These are phyloP conservation scores for Waltergamsia citrina DNA, from an alignment of 2,329 filamentous ascomycete genomes.

Conservation along the genomic window DNA sequence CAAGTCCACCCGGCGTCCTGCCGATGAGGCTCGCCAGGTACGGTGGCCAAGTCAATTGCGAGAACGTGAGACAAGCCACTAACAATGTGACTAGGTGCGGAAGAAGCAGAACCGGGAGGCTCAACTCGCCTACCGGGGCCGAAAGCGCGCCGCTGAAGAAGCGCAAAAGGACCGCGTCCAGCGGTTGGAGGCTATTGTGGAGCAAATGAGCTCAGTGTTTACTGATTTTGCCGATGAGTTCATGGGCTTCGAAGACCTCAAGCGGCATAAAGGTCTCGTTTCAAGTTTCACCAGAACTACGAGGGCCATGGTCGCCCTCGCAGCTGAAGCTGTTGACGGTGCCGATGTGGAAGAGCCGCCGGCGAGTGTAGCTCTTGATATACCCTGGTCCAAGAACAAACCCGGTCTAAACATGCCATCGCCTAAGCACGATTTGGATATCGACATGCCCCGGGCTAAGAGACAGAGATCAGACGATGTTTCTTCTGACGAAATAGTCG, in stretches of 20 bases:
- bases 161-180: slow-evolving; percentile 14
- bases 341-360: neutral
- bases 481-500: too few relatives aligned
- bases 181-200: slow-evolving; percentile 15
- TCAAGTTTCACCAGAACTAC: slow-evolving; percentile 10
- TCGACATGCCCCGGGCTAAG: too few relatives aligned
- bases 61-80: too few relatives aligned
- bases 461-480: too few relatives aligned
- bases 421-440: too few relatives aligned
- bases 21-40: too few relatives aligned
- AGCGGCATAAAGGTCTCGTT: slow-evolving; percentile 9
- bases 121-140: slow-evolving; percentile 16
- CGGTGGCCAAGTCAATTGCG: too few relatives aligned
- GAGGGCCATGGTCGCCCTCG: slow-evolving; percentile 12
- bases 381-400: too few relatives aligned
- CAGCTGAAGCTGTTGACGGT: slow-evolving; percentile 12
- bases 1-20: too few relatives aligned
- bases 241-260: slow-evolving; percentile 13
- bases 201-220: slow-evolving; percentile 18
- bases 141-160: slow-evolving; percentile 16
- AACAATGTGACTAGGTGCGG: too few relatives aligned
- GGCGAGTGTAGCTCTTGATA: too few relatives aligned
- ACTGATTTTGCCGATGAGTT: slow-evolving; percentile 17
- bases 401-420: too few relatives aligned
- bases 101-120: slow-evolving; percentile 18